Evolutionary conservation across 148 eudicot genomes (phyloP).

Genomic region (Agrostemma githago): DNA sequence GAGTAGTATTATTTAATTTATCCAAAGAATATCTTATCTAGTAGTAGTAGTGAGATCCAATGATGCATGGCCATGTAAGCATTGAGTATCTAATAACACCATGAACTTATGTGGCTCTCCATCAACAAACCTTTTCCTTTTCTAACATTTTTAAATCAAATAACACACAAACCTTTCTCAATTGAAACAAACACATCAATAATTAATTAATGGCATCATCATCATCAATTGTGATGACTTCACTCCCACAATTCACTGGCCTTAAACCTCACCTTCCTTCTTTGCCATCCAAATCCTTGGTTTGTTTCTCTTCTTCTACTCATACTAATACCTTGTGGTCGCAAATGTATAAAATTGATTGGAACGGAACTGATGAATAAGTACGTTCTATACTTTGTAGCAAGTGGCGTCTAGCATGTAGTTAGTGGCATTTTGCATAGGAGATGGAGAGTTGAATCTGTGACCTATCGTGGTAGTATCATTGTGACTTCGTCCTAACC

Average conservation of each 20-base stretch:
- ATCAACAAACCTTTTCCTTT: not conserved
- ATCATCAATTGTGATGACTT: conserved; percentile 36
- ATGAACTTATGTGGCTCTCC: conserved; percentile 21
- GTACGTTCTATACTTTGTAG: too few species aligned
- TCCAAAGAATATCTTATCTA: conserved; percentile 36
- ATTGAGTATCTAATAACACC: conserved; percentile 20
- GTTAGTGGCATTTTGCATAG: too few species aligned
- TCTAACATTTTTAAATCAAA: conserved; percentile 3
- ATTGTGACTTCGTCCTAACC: too few species aligned
- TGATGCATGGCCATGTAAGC: conserved; percentile 31
- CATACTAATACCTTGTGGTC: too few species aligned
- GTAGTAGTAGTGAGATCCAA: conserved; percentile 30
- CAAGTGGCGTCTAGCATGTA: too few species aligned
- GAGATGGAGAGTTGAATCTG: too few species aligned
- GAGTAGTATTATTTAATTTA: too few species aligned
- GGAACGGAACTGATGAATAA: too few species aligned
- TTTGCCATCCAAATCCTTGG: conserved; percentile 51
- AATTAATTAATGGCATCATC: not conserved
- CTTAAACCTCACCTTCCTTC: conserved; percentile 47
- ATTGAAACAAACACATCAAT: not conserved
- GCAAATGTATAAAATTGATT: too few species aligned
- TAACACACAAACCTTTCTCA: not conserved
- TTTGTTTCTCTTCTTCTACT: conserved; percentile 22
- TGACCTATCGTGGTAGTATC: too few species aligned
- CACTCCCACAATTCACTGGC: conserved; percentile 56